Conservation (phyloP, 352 stramenopile genomes). For the Nothophytophthora sp. region DNA sequence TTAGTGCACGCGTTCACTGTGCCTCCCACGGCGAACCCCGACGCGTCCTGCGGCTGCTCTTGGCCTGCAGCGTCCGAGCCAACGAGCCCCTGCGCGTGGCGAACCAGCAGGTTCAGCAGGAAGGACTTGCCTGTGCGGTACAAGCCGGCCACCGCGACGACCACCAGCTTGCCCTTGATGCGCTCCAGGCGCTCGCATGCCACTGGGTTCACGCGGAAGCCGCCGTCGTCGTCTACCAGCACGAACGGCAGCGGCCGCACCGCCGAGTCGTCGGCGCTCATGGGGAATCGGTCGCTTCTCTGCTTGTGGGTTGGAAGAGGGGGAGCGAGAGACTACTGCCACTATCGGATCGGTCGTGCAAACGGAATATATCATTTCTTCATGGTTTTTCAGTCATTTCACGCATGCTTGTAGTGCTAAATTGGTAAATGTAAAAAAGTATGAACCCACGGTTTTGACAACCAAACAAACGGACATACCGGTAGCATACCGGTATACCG, state of each 20-base stretch:
- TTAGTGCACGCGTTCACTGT: conserved; percentile 91
- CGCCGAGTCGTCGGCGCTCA: conserved; percentile 32
- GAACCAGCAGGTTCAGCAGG: conserved; percentile 86
- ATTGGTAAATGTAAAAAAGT: no score
- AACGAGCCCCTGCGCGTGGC: conserved; percentile 48
- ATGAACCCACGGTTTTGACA: no score
- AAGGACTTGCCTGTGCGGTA: conserved; percentile 93
- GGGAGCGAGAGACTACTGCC: no score
- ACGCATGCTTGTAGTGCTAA: no score
- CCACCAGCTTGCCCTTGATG: conserved; percentile 78
- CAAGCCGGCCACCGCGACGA: conserved; percentile 85
- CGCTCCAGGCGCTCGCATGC: conserved; percentile 64
- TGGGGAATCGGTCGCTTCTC: no score
- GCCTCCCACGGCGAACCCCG: conserved; percentile 79
- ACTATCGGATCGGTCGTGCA: no score
- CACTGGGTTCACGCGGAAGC: conserved; percentile 80
- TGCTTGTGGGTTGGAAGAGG: no score
- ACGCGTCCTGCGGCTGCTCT: neutral
- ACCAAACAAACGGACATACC: no score
- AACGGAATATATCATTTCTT: no score
- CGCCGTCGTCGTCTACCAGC: conserved; percentile 73
- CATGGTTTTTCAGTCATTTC: no score
- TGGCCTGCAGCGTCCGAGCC: conserved; percentile 6
- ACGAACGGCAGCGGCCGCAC: conserved; percentile 79
- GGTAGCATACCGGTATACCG: no score